These are phyloP conservation scores for Colletotrichum camelliae DNA, from an alignment of 2,329 filamentous ascomycete species.

Conservation along the genomic window DNA sequence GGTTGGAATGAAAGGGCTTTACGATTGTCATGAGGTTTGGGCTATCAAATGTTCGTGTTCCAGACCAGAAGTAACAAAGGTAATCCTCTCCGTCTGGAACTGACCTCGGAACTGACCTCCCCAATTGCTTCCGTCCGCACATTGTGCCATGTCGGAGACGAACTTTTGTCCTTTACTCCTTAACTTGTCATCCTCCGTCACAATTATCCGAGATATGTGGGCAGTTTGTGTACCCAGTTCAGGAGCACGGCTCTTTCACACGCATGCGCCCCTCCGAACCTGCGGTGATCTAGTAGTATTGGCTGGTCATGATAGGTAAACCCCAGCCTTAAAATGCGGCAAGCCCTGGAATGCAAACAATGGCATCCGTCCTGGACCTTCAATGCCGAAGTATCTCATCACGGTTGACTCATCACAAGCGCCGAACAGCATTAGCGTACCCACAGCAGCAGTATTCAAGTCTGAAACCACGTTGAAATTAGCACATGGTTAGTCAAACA, in stretches of 20 bases:
- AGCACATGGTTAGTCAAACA: neutral
- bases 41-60: neutral
- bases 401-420: neutral
- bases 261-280: neutral
- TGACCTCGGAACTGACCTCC: neutral
- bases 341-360: neutral
- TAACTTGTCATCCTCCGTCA: accelerated
- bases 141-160: neutral
- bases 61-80: neutral
- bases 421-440: neutral
- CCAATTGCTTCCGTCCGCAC: neutral
- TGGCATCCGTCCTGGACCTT: neutral
- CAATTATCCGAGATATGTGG: neutral
- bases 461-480: neutral
- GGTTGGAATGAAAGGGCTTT: neutral
- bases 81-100: neutral
- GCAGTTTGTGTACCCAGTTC: neutral
- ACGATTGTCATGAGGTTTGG: neutral
- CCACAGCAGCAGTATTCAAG: neutral
- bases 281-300: accelerated
- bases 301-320: neutral
- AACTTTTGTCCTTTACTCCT: too few relatives aligned
- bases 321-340: too few relatives aligned
- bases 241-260: neutral
- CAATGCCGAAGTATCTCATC: neutral